These are phyloP conservation scores for Linum lewisii DNA, from an alignment of 345 rosid species.

Conservation along the genomic window DNA sequence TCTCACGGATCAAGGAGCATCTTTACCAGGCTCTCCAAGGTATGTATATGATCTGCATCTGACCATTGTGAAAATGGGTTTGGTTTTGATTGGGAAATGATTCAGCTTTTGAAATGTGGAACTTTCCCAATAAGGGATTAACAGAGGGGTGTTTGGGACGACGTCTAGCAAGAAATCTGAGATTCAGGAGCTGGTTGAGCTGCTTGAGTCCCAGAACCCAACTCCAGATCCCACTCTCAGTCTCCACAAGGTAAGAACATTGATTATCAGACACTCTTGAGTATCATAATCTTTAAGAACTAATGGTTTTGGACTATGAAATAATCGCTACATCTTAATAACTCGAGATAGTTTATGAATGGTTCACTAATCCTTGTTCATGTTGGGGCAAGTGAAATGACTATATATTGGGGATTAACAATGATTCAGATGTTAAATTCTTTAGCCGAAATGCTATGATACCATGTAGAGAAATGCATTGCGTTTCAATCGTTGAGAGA, in stretches of 20 bases:
- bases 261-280: no score
- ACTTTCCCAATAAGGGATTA: constrained; percentile 31
- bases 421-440: no score
- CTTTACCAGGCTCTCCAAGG: constrained; percentile 42
- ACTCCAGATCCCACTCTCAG: constrained; percentile 59
- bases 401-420: no score
- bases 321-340: no score
- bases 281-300: background rate
- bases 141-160: constrained; percentile 80
- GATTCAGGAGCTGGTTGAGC: constrained; percentile 48
- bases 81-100: background rate
- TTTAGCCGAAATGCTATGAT: no score
- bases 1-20: constrained; percentile 36
- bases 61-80: background rate
- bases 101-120: background rate
- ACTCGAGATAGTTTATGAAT: no score
- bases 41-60: constrained; percentile 11
- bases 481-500: background rate
- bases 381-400: no score
- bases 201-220: constrained; percentile 71
- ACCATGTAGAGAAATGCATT: no score
- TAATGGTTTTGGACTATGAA: no score
- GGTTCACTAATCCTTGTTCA: no score
- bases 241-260: constrained; percentile 44
- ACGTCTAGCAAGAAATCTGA: constrained; percentile 53